phyloP scores from a whole-genome alignment of 257 asterid genomes.

The Petrea volubilis region DNA sequence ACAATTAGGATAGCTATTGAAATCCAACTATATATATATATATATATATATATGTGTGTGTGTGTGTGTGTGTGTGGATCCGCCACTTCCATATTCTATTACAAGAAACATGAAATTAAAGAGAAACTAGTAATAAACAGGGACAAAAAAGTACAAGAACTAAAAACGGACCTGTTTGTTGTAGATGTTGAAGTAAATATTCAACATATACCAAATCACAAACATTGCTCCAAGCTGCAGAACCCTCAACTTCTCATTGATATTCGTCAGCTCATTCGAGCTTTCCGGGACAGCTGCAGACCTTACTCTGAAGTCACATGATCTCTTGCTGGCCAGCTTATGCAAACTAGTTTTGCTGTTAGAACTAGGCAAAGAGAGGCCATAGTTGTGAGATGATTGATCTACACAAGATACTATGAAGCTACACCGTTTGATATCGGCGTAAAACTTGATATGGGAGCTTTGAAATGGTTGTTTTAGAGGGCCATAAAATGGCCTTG shows the following conservation, averaged over 20 bases:
- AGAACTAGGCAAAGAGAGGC: slow-evolving; percentile 13
- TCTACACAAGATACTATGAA: slow-evolving; percentile 14
- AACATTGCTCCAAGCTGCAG: slow-evolving; percentile 78
- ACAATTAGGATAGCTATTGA: too few species aligned
- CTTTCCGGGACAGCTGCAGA: slow-evolving; percentile 54
- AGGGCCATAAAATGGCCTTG: slow-evolving; percentile 38
- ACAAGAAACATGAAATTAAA: neutral
- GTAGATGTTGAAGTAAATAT: slow-evolving; percentile 83
- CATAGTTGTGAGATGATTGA: neutral
- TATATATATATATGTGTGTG: too few species aligned
- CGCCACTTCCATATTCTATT: neutral
- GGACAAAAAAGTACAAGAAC: neutral
- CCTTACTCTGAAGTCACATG: slow-evolving; percentile 31
- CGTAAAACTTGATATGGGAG: slow-evolving; percentile 3
- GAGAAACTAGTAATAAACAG: neutral
- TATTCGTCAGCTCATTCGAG: slow-evolving; percentile 24
- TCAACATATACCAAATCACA: slow-evolving; percentile 69
- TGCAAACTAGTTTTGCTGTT: neutral
- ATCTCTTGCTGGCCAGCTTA: slow-evolving; percentile 18
- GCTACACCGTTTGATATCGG: slow-evolving; percentile 1
- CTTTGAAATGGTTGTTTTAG: slow-evolving; percentile 21
- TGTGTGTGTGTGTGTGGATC: too few species aligned
- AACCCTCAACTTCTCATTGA: slow-evolving; percentile 19
- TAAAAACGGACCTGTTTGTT: slow-evolving; percentile 67
- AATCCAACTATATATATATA: too few species aligned